These are phyloP conservation scores for Dionaea muscipula DNA, from an alignment of 179 eudicot species.

Conservation along the genomic window DNA sequence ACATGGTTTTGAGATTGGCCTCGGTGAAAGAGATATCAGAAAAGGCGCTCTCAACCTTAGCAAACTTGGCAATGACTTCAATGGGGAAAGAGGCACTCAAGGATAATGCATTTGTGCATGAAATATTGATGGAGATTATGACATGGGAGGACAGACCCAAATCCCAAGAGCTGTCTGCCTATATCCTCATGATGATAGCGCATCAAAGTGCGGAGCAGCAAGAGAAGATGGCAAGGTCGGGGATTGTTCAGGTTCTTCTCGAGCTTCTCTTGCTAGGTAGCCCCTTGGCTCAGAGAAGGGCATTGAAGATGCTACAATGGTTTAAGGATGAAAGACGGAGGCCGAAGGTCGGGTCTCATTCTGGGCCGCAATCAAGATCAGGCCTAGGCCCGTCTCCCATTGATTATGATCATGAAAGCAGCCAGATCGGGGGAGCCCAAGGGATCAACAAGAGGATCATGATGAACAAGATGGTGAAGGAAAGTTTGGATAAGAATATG, in stretches of 20 bases:
- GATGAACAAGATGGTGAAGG: slow-evolving; percentile 72
- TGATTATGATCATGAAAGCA: too few relatives aligned
- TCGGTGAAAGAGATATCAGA: slow-evolving; percentile 38
- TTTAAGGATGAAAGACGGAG: slow-evolving; percentile 57
- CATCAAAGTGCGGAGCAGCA: slow-evolving; percentile 55
- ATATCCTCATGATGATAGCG: slow-evolving; percentile 69
- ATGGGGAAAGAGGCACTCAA: slow-evolving; percentile 60
- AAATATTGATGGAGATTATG: slow-evolving; percentile 52
- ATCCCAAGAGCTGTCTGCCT: slow-evolving; percentile 57
- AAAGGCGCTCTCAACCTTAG: slow-evolving; percentile 62
- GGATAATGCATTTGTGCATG: slow-evolving; percentile 36
- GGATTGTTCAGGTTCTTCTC: slow-evolving; percentile 61
- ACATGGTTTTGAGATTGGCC: slow-evolving; percentile 36
- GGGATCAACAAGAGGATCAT: slow-evolving; percentile 41
- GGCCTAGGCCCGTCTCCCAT: too few relatives aligned
- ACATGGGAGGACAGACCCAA: slow-evolving; percentile 67
- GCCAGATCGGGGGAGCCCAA: too few relatives aligned
- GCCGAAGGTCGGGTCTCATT: slow-evolving; percentile 45
- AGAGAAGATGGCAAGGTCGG: slow-evolving; percentile 47
- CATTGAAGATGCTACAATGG: slow-evolving; percentile 68
- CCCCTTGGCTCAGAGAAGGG: slow-evolving; percentile 74
- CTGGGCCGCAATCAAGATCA: slow-evolving; percentile 65
- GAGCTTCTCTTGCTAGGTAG: slow-evolving; percentile 74
- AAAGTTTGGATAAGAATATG: slow-evolving; percentile 70
- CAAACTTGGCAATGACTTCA: slow-evolving; percentile 58